Percentiles rank a stretch among this genome's conserved stretches.
These are phyloP conservation scores for Manihot esculenta DNA, from an alignment of 441 rosid genomes.

Conservation along the genomic window DNA sequence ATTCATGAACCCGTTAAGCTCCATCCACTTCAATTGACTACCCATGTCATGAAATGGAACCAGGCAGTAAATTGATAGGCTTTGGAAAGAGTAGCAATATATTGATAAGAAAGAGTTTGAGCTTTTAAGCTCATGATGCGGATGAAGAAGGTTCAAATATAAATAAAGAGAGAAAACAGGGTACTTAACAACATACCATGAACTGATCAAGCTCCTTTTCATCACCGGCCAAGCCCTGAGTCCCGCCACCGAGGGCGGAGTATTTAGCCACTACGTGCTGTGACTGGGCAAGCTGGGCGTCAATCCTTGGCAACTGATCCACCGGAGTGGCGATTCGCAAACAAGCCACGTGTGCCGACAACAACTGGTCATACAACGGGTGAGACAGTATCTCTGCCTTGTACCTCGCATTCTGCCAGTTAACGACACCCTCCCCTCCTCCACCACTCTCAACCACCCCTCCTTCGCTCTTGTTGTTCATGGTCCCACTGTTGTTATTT, in stretches of 20 bases:
- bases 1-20: background rate
- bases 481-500: constrained; percentile 33
- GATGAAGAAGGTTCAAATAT: background rate
- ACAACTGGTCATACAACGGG: constrained; percentile 86
- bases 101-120: background rate
- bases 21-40: background rate
- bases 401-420: constrained; percentile 85
- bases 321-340: constrained; percentile 96
- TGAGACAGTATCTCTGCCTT: constrained; percentile 88
- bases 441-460: constrained; percentile 30
- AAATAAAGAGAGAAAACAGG: background rate
- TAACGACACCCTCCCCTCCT: constrained; percentile 56
- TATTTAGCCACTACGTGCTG: constrained; percentile 89
- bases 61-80: background rate
- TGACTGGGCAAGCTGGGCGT: constrained; percentile 95
- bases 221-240: constrained; percentile 66
- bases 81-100: background rate
- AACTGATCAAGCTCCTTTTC: constrained; percentile 97
- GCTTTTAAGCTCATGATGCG: background rate
- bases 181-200: constrained; percentile 53
- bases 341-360: constrained; percentile 94
- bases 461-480: constrained; percentile 46
- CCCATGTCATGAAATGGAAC: constrained; percentile 8
- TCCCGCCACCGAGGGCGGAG: constrained; percentile 59
- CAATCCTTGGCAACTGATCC: constrained; percentile 94